Evolutionary conservation across 2,329 filamentous ascomycete species (phyloP).

Genomic region (Berkeleyomyces rouxiae): DNA sequence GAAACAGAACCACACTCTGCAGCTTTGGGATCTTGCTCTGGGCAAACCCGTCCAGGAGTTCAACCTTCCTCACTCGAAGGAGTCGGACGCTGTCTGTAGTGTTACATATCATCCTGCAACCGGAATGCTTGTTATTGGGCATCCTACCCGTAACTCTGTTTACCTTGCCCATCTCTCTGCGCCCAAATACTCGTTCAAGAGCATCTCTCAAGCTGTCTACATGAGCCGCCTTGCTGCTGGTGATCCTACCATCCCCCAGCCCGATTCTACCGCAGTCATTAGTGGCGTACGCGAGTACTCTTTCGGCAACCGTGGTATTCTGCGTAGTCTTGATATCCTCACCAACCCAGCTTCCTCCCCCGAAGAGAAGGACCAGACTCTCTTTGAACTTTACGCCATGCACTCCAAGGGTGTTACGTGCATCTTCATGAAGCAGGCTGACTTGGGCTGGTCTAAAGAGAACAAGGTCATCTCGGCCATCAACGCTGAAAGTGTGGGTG

Average conservation of each 20-base stretch:
- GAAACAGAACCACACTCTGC: conserved; percentile 97
- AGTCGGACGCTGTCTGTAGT: conserved; percentile 95
- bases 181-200: conserved; percentile 72
- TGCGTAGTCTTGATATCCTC: conserved; percentile 82
- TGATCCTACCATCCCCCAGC: conserved; percentile 58
- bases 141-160: conserved; percentile 91
- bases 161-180: conserved; percentile 94
- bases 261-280: conserved; percentile 91
- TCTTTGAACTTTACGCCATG: conserved; percentile 95
- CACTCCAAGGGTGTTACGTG: conserved; percentile 95
- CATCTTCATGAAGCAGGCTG: conserved; percentile 67
- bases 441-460: conserved; percentile 81
- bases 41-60: conserved; percentile 94
- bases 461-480: conserved; percentile 71
- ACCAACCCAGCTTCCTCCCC: conserved; percentile 49
- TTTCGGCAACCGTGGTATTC: conserved; percentile 66
- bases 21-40: conserved; percentile 93
- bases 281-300: conserved; percentile 94
- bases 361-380: conserved; percentile 47
- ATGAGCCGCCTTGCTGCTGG: conserved; percentile 60
- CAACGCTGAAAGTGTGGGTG: conserved; percentile 56
- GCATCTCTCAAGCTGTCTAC: conserved; percentile 75
- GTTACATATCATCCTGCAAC: conserved; percentile 85
- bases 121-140: conserved; percentile 85
- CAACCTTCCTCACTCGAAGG: conserved; percentile 87